Percentiles rank a stretch among this genome's conserved stretches.
phyloP scores from a whole-genome alignment of 2,329 filamentous ascomycete genomes.

The Aspergillus jensenii region DNA sequence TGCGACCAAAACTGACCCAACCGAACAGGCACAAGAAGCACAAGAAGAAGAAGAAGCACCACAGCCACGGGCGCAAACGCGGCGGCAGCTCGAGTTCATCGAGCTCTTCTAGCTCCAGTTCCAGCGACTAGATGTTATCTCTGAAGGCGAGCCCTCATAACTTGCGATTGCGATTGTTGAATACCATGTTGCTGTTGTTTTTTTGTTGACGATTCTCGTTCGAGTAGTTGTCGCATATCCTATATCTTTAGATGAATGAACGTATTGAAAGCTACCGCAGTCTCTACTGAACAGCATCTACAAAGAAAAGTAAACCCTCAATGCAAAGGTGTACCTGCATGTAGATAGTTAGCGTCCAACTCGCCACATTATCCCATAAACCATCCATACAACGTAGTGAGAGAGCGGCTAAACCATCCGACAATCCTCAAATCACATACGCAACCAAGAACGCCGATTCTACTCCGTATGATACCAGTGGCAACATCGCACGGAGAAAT shows the following conservation, averaged over 20 bases:
- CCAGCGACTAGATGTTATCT: slow-evolving; percentile 18
- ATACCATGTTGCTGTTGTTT: neutral
- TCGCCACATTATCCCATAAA: neutral
- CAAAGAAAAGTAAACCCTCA: neutral
- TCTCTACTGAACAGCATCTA: neutral
- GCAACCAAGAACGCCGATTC: neutral
- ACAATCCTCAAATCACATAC: neutral
- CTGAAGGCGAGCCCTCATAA: neutral
- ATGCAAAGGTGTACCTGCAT: neutral
- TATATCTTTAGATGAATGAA: slow-evolving; percentile 6
- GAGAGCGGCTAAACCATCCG: neutral
- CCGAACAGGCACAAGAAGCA: slow-evolving; percentile 25
- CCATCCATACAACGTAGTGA: neutral
- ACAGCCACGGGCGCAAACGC: slow-evolving; percentile 23
- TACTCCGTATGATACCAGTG: neutral
- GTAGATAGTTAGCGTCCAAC: neutral
- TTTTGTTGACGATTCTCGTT: neutral
- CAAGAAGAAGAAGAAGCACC: slow-evolving; percentile 26
- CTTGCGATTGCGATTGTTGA: neutral
- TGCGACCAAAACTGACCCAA: slow-evolving; percentile 5
- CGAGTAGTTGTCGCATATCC: neutral
- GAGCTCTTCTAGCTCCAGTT: slow-evolving; percentile 22
- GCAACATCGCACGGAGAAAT: neutral
- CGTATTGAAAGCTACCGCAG: neutral
- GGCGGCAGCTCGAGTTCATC: slow-evolving; percentile 13